Evolutionary conservation across 768 basidiomycete species (phyloP), one percentile per base, ranked within the genome.

Genomic region (Rhizopogon rudus): DNA sequence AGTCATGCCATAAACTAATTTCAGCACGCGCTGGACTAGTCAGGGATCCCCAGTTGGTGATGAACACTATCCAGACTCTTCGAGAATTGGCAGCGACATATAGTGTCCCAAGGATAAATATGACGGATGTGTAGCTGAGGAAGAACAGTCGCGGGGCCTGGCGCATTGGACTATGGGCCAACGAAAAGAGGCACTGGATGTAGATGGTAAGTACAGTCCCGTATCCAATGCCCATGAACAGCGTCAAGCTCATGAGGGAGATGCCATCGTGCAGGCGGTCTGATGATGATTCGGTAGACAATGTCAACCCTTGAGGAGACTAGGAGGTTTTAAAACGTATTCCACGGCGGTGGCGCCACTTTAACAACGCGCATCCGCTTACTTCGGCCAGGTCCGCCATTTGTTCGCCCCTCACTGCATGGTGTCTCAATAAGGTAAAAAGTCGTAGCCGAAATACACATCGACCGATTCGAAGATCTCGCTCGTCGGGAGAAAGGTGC

Each of bases 51-150:
- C 70, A 59, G 44, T 72, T 66, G 9, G 71, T 57, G 41, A 71
- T 59, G 49, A 63, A 71, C 54, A 60, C 61, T 6, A 72, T 48
- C 45, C 66, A 59, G 7, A 71, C 60, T 7, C 61, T 61, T 43
- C 63, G 65, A 39, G 67, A 65, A 51, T 66, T 71, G 25, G 63
- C 60, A 29, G 62, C 58, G n/a, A 61, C 60, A 42, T 63, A 71
- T 33, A 71, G 3, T 6, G 66, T 66, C 40, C 51, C 66, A 9
- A 70, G 48, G 25, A 65, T 42, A 39, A 72, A 72, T 35, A 71
- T 22, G 51, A 61, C 41, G 16, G 58, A 51, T 17, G 69, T 64
- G 49, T 68, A 72, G 8, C 3, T 4, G 45, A 71, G 52, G 48
- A 68, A 64, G 33, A 67, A 66, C n/a, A 46, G 29, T 31, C 29